Conservation (phyloP, 345 rosid genomes). For the Lepidium aucheri region DNA sequence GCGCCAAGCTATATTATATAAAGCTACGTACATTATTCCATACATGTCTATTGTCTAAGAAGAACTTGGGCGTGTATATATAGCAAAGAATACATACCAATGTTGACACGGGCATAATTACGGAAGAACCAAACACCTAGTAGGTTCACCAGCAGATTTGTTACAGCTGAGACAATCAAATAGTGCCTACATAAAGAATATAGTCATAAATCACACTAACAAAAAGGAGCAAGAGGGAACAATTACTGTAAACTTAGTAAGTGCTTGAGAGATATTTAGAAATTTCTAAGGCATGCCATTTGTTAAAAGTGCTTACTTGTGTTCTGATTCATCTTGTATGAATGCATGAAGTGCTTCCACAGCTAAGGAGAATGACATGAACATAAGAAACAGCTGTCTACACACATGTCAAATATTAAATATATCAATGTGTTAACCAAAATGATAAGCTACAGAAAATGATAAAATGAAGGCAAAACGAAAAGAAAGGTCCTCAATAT, state of each 20-base stretch:
- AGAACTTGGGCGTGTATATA: not conserved
- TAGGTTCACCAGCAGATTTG: slow-evolving; percentile 86
- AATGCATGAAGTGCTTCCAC: slow-evolving; percentile 99
- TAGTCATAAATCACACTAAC: not conserved
- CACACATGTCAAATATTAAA: slow-evolving; percentile 54
- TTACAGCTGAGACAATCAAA: slow-evolving; percentile 92
- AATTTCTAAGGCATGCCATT: not conserved
- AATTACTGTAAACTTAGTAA: not conserved
- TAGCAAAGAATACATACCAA: slow-evolving; percentile 48
- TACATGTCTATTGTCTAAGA: not conserved
- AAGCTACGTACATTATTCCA: not conserved
- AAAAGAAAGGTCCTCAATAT: too few relatives aligned
- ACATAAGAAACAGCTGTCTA: slow-evolving; percentile 99
- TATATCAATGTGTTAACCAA: slow-evolving; percentile 39
- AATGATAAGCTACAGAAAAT: not conserved
- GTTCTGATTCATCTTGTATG: slow-evolving; percentile 96
- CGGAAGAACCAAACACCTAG: slow-evolving; percentile 98
- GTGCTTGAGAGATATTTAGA: not conserved
- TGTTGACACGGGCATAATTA: slow-evolving; percentile 81
- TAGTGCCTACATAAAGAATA: slow-evolving; percentile 65
- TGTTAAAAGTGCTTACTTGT: slow-evolving; percentile 56
- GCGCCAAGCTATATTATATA: not conserved
- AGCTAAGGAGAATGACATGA: slow-evolving; percentile 96
- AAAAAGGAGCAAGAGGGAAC: not conserved
- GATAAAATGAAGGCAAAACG: not conserved